Conservation (phyloP, 192 early-diverging fungal genomes). For the Globomyces pollinis-pini region DNA sequence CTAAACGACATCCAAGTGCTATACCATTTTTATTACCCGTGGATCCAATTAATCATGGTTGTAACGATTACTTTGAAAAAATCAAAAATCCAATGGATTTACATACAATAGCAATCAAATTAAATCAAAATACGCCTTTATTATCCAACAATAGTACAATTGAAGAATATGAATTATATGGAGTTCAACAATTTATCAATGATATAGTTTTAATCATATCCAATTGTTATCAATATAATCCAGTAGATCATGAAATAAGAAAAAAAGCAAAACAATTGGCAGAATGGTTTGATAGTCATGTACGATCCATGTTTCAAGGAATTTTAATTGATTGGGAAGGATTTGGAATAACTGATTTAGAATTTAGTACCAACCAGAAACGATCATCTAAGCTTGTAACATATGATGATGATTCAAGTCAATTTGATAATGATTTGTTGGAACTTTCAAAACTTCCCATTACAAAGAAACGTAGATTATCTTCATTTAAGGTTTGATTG, state of each 20-base stretch:
- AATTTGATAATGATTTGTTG: too few relatives aligned
- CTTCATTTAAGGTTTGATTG: too few relatives aligned
- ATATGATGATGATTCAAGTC: not conserved
- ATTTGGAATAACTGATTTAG: not conserved
- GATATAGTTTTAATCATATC: conserved; percentile 41
- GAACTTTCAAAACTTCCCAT: too few relatives aligned
- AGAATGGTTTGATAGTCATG: conserved; percentile 15
- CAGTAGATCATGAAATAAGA: conserved; percentile 37
- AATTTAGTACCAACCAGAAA: not conserved
- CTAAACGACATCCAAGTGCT: conserved; percentile 20
- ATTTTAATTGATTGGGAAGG: conserved; percentile 6
- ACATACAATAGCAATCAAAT: conserved; percentile 49
- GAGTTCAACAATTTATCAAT: conserved; percentile 45
- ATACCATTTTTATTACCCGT: conserved; percentile 30
- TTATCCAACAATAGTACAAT: too few relatives aligned
- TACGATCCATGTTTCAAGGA: conserved; percentile 18
- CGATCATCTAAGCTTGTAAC: not conserved
- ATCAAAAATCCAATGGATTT: conserved; percentile 75
- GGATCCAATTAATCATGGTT: conserved; percentile 24
- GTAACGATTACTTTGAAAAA: conserved; percentile 64
- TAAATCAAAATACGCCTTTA: too few relatives aligned
- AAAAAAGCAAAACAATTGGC: conserved; percentile 19
- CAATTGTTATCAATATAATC: conserved; percentile 72
- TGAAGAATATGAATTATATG: conserved; percentile 34
- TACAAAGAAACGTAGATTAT: too few relatives aligned